Percentiles rank a stretch among this genome's conserved stretches.
These are phyloP conservation scores for Trichoderma citrinoviride DNA, from an alignment of 2,329 filamentous ascomycete genomes.

Conservation along the genomic window DNA sequence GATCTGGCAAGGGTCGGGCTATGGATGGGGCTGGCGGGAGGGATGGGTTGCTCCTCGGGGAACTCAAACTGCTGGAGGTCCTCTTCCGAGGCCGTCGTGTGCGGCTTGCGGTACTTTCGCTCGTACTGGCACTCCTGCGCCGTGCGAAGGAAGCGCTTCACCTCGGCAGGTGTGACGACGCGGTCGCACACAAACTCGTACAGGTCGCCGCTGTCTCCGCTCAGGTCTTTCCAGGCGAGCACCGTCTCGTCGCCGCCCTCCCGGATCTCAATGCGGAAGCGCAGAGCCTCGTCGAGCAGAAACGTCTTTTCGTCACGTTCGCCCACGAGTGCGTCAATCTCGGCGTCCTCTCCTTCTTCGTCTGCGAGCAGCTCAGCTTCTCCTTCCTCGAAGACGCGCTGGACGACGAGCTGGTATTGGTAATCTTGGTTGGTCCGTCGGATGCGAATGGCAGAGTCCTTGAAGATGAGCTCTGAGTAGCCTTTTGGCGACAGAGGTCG, in stretches of 20 bases:
- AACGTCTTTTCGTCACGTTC: conserved; percentile 98
- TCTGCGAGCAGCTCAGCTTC: conserved; percentile 89
- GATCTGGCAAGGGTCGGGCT: conserved; percentile 55
- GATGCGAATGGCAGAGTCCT: conserved; percentile 89
- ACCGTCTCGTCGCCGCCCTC: conserved; percentile 79
- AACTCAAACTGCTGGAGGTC: conserved; percentile 86
- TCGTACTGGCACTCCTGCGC: conserved; percentile 97
- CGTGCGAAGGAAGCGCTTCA: conserved; percentile 75
- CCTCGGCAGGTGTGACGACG: conserved; percentile 65
- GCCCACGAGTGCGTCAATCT: conserved; percentile 66
- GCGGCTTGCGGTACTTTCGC: conserved; percentile 80
- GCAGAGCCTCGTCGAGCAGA: conserved; percentile 85
- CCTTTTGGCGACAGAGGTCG: conserved; percentile 93
- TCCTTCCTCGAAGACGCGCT: conserved; percentile 95
- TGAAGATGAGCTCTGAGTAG: conserved; percentile 98
- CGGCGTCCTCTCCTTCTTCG: conserved; percentile 80
- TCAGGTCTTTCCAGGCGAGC: conserved; percentile 91
- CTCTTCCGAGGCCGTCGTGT: conserved; percentile 74
- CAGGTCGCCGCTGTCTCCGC: conserved; percentile 89
- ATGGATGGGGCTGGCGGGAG: conserved; percentile 61
- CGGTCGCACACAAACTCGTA: conserved; percentile 96
- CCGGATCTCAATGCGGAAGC: conserved; percentile 80
- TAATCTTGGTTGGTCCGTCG: conserved; percentile 91
- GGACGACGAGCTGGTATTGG: conserved; percentile 95
- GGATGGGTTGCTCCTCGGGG: conserved; percentile 60